These are phyloP conservation scores for Ascocoryne sarcoides DNA, from an alignment of 2,329 filamentous ascomycete species.

Conservation along the genomic window DNA sequence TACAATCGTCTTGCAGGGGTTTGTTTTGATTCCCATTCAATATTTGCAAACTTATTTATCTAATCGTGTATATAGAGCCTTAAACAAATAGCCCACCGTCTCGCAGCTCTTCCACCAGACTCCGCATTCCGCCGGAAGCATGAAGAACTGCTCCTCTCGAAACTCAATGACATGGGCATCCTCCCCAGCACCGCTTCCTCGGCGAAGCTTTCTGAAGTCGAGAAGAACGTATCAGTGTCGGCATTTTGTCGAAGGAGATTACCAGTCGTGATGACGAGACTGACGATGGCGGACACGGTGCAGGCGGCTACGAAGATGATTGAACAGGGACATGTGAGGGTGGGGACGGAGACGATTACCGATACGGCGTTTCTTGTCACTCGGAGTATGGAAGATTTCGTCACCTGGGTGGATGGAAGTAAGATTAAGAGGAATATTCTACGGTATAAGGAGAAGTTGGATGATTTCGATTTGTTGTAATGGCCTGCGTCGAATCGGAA, in stretches of 20 bases:
- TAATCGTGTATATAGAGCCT: constrained; percentile 53
- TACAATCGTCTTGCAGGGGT: constrained; percentile 61
- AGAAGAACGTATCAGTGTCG: constrained; percentile 80
- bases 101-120: constrained; percentile 72
- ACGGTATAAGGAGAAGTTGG: constrained; percentile 88
- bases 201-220: constrained; percentile 72
- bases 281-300: constrained; percentile 87
- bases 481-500: background rate
- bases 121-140: constrained; percentile 73
- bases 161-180: constrained; percentile 88
- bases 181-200: constrained; percentile 56
- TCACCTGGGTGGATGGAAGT: constrained; percentile 91
- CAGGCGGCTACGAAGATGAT: constrained; percentile 79
- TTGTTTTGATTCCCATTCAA: constrained; percentile 32
- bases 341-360: constrained; percentile 82
- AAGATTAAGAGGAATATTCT: constrained; percentile 97
- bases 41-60: too few relatives aligned
- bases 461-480: constrained; percentile 88
- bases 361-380: constrained; percentile 87
- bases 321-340: constrained; percentile 87
- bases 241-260: constrained; percentile 78
- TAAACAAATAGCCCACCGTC: constrained; percentile 79
- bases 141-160: constrained; percentile 80
- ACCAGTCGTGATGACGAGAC: constrained; percentile 81
- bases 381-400: constrained; percentile 86